phyloP scores from a whole-genome alignment of 2,329 filamentous ascomycete genomes.

The Colletotrichum theobromicola region DNA sequence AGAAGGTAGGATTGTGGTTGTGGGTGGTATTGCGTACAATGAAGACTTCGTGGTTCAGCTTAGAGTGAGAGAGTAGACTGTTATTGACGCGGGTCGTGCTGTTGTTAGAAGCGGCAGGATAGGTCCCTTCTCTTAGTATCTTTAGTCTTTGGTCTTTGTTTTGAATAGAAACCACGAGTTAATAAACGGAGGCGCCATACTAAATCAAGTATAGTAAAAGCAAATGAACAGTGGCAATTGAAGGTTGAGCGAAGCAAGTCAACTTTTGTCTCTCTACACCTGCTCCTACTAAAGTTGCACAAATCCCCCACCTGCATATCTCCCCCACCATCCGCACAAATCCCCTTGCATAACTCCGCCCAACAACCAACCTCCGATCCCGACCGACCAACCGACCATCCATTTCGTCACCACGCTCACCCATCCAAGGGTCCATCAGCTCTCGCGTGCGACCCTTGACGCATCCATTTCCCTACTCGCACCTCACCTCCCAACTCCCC shows the following conservation, averaged over 20 bases:
- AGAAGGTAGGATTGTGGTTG: neutral
- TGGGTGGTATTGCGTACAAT: neutral
- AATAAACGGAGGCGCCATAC: too few species aligned
- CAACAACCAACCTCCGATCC: conserved; percentile 4
- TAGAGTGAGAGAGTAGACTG: neutral
- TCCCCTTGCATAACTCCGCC: conserved; percentile 24
- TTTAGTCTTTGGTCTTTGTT: too few species aligned
- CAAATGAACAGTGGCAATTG: too few species aligned
- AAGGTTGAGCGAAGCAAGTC: too few species aligned
- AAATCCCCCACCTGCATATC: neutral
- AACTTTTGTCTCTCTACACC: too few species aligned
- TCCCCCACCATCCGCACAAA: neutral
- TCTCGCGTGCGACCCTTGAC: neutral
- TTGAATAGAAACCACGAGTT: too few species aligned
- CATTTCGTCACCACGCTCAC: conserved; percentile 10
- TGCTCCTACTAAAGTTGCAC: neutral
- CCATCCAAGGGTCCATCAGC: neutral
- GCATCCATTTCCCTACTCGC: neutral
- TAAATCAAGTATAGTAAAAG: too few species aligned
- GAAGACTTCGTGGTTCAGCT: neutral
- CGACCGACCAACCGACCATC: conserved; percentile 23
- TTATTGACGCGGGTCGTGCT: neutral
- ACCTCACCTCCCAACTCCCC: neutral
- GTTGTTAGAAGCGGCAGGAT: too few species aligned
- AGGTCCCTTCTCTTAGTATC: too few species aligned